Base-by-base conservation (phyloP, 1,139 yeast species). In the Pichia sp. region DNA sequence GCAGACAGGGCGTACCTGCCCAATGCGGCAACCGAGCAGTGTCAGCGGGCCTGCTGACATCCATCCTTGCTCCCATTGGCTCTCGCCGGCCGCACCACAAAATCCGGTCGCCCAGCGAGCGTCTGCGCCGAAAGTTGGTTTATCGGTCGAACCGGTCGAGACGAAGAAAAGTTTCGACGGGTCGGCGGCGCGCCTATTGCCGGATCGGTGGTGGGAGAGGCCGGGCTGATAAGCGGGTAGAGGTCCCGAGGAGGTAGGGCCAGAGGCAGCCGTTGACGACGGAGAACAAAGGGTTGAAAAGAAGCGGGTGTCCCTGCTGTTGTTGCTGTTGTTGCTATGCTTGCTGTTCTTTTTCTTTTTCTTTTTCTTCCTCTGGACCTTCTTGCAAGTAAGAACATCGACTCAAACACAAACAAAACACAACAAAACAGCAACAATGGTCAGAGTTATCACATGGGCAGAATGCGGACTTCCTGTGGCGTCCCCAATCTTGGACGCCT, bases 381-480 rank as follows among this genome's bases (percentile, higher is more conserved):
- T 40, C n/a, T 40, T 16, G 17, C 9, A 40, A n/a, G n/a, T 9
- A n/a, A n/a, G 10, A 40, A 40, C 43, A 40, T 8, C 24, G 24
- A 40, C 3, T n/a, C 24, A 40, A 34, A 12, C n/a, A 16, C 24
- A 8, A 40, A 40, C 24, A 9, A 40, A 40, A 8, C n/a, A 40
- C n/a, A 40, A 7, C 8, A n/a, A n/a, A 8, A 10, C 24, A 31
- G 12, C 10, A 40, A 45, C 6, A 42, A 50, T 53, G 53, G 56
- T 48, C 16, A 62, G 59, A 47, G 55, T 63, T 43, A 33, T 63
- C 50, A 55, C 64, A 47, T 63, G 65, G 65, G 61, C 55, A 53
- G 65, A 63, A 14, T 50, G 57, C 55, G 61, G 64, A 12, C 52
- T 63, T 42, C 56, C 61, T 6, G 52, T 51, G 3, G 60, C 61